Base-by-base conservation (phyloP, 2,329 filamentous ascomycete species). In the Pleomassaria siparia region DNA sequence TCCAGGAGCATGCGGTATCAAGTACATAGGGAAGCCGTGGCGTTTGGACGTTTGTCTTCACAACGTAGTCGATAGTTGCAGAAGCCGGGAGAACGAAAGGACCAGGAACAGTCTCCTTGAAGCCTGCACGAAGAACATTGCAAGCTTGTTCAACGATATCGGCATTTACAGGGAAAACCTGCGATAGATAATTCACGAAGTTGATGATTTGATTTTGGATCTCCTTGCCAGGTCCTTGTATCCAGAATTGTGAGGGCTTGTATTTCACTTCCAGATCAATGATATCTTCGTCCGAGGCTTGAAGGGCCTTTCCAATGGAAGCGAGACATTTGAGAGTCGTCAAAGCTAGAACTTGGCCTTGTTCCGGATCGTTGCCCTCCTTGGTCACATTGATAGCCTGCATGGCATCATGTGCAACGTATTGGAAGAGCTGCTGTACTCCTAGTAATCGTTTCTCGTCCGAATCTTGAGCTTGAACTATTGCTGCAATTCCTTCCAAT, bases 91-190 rank as follows among this genome's bases (percentile, higher is more conserved):
- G 83, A 8, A 91, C 88, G 58, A 94, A 92, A 1, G 88, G 87
- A 0, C 89, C 89, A 2, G 86, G 82, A 21, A 84, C 80, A 0
- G 78, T 80, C 67, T 95, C 89, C 1, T 85, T 85, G 60, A 91
- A 91, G 0, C 89, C 89, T 16, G 84, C 81, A 32, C 85, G 82
- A 41, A 92, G 77, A 40, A 91, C 81, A 47, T 78, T 79, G 70
- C 89, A 94, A 26, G 86, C 83, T 3, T 82, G 78, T 60, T 91
- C 88, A 18, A 87, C 79, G 10, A 89, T 80, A 55, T 91, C 89
- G 18, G 82, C 80, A 47, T 81, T 83, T 2, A 70, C 72, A 3
- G 75, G 78, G 37, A 90, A 85, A 0, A 80, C 65, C 43, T 76
- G 68, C n/a, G 76, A 72, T 11, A 78, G 58, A 40, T 75, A 73